Conservation (phyloP, 345 rosid species). For the Ceriops decandra region DNA sequence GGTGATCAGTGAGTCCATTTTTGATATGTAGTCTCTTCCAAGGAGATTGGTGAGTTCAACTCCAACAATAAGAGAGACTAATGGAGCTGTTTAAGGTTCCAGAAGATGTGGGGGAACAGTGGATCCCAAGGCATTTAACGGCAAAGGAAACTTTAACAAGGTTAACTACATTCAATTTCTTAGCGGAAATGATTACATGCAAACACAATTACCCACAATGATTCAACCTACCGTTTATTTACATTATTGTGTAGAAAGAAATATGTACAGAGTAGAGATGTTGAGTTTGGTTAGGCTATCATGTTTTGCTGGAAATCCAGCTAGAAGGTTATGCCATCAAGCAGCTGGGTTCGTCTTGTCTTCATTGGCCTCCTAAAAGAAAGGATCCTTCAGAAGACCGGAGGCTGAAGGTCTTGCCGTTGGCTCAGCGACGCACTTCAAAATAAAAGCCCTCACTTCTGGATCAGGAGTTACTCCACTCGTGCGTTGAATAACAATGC, state of each 20-base stretch:
- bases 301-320: conserved; percentile 1
- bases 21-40: too few species aligned
- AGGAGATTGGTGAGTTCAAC: too few species aligned
- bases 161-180: background rate
- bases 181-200: background rate
- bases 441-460: conserved; percentile 57
- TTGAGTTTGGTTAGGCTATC: background rate
- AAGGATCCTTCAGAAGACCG: conserved; percentile 16
- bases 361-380: background rate
- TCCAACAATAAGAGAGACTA: too few species aligned
- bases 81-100: background rate
- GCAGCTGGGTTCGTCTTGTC: conserved; percentile 3
- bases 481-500: too few species aligned
- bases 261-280: background rate
- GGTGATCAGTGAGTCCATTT: too few species aligned
- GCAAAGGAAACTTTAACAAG: background rate
- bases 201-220: conserved; percentile 1
- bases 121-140: too few species aligned
- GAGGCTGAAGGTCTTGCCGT: conserved; percentile 48
- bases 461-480: conserved; percentile 18
- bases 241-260: conserved; percentile 1
- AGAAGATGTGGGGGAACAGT: background rate
- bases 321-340: background rate
- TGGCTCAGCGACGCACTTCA: conserved; percentile 57
- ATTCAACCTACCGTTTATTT: conserved; percentile 1